phyloP scores from a whole-genome alignment of 2,329 filamentous ascomycete species.

The Trichoderma simmonsii region DNA sequence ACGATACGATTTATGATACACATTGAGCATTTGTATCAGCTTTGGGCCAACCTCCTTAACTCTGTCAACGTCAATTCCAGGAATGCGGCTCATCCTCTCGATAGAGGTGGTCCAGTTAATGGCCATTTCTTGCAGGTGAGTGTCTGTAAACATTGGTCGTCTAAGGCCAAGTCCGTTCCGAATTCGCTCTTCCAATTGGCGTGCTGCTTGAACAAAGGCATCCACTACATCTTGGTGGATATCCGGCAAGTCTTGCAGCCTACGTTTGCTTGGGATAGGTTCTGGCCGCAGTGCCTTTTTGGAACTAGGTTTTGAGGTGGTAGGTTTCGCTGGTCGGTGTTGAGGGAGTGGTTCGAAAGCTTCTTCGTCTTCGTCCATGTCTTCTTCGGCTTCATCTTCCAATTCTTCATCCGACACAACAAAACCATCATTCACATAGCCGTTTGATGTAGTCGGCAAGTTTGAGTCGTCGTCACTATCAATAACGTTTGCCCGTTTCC shows the following conservation, averaged over 20 bases:
- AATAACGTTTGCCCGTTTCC: slow-evolving; percentile 25
- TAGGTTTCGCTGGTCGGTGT: slow-evolving; percentile 36
- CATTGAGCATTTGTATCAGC: slow-evolving; percentile 58
- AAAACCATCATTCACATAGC: slow-evolving; percentile 51
- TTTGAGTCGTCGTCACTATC: slow-evolving; percentile 31
- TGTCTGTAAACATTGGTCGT: slow-evolving; percentile 64
- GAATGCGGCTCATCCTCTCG: slow-evolving; percentile 61
- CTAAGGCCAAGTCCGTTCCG: slow-evolving; percentile 57
- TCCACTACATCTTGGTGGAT: slow-evolving; percentile 62
- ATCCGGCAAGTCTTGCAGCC: slow-evolving; percentile 52
- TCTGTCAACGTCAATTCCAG: slow-evolving; percentile 59
- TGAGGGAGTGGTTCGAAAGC: slow-evolving; percentile 45
- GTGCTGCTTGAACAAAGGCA: slow-evolving; percentile 63
- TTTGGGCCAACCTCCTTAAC: slow-evolving; percentile 59
- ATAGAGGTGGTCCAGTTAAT: slow-evolving; percentile 62
- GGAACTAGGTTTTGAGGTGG: slow-evolving; percentile 23
- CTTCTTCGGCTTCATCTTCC: slow-evolving; percentile 36
- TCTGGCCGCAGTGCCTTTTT: slow-evolving; percentile 41
- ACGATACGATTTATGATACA: slow-evolving; percentile 45
- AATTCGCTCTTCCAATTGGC: slow-evolving; percentile 56
- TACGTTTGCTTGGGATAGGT: slow-evolving; percentile 57
- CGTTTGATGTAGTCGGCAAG: slow-evolving; percentile 42
- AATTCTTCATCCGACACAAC: slow-evolving; percentile 41
- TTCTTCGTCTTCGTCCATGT: slow-evolving; percentile 30
- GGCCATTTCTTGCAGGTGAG: slow-evolving; percentile 69